A percentile compares a stretch with the other conserved stretches of the same genome.
Evolutionary conservation across 805 yeast species (phyloP).

Genomic region (Lipomyces mesembrius): DNA sequence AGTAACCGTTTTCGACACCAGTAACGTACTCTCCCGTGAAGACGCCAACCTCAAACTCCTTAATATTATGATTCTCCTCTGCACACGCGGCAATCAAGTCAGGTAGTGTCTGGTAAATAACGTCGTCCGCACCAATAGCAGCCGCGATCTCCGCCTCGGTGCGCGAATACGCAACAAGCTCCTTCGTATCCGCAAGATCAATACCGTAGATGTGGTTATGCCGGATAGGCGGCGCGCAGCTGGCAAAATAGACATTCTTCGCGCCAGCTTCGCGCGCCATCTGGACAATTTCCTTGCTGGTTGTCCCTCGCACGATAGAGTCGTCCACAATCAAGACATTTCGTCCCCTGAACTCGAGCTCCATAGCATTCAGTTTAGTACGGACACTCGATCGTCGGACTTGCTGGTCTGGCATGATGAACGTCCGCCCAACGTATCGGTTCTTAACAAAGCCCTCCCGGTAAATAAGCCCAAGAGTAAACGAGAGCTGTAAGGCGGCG

Average conservation of each 20-base stretch:
- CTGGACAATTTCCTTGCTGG: constrained; percentile 91
- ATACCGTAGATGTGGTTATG: constrained; percentile 96
- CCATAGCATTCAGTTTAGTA: constrained; percentile 95
- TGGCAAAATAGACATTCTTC: constrained; percentile 89
- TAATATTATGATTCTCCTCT: constrained; percentile 46
- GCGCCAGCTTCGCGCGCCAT: constrained; percentile 99
- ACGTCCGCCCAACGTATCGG: constrained; percentile 95
- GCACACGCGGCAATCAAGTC: constrained; percentile 83
- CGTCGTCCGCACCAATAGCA: constrained; percentile 86
- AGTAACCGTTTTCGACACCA: constrained; percentile 84
- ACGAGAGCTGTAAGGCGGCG: constrained; percentile 91
- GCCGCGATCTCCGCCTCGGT: constrained; percentile 74
- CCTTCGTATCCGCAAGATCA: constrained; percentile 93
- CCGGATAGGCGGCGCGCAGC: constrained; percentile 98
- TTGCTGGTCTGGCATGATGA: constrained; percentile 97
- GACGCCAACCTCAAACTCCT: constrained; percentile 91
- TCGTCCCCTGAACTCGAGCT: constrained; percentile 81
- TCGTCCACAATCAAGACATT: constrained; percentile 92
- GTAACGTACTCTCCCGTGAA: constrained; percentile 94
- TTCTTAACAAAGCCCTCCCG: constrained; percentile 97
- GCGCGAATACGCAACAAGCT: constrained; percentile 84
- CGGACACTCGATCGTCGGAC: constrained; percentile 93
- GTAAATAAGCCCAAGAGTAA: constrained; percentile 75
- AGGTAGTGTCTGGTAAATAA: constrained; percentile 82
- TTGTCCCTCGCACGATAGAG: constrained; percentile 96